Conservation (phyloP, 306 rosid species). For the Echinosophora koreensis region DNA sequence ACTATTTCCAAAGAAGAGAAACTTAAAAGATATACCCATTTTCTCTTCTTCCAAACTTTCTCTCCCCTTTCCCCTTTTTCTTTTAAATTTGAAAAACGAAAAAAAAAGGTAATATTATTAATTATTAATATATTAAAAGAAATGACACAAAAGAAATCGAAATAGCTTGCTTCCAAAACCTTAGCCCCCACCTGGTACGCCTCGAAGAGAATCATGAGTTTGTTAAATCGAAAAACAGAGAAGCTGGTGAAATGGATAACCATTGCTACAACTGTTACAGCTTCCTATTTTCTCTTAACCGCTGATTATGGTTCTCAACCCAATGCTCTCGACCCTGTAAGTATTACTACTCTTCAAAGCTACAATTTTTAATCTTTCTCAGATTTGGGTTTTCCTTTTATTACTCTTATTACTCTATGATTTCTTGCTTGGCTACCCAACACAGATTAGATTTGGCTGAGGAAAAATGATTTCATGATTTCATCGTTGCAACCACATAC, state of each 20-base stretch:
- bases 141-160: no score
- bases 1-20: no score
- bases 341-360: conserved; percentile 8
- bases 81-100: no score
- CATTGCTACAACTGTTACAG: conserved; percentile 72
- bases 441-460: no score
- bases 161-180: background rate
- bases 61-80: no score
- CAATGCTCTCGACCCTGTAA: conserved; percentile 88
- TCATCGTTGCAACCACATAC: no score
- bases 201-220: conserved; percentile 35
- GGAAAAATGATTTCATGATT: no score
- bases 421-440: background rate
- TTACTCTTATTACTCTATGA: background rate
- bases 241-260: conserved; percentile 78
- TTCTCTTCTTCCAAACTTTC: no score
- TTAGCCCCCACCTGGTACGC: background rate
- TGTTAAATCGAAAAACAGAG: conserved; percentile 65
- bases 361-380: background rate
- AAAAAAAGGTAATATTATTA: no score
- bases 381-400: background rate
- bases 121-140: no score
- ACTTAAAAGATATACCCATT: no score
- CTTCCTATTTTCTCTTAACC: conserved; percentile 91
- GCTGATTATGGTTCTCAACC: conserved; percentile 89